These are phyloP conservation scores for Soucietia sequanensis DNA, from an alignment of 805 yeast genomes.

Conservation along the genomic window DNA sequence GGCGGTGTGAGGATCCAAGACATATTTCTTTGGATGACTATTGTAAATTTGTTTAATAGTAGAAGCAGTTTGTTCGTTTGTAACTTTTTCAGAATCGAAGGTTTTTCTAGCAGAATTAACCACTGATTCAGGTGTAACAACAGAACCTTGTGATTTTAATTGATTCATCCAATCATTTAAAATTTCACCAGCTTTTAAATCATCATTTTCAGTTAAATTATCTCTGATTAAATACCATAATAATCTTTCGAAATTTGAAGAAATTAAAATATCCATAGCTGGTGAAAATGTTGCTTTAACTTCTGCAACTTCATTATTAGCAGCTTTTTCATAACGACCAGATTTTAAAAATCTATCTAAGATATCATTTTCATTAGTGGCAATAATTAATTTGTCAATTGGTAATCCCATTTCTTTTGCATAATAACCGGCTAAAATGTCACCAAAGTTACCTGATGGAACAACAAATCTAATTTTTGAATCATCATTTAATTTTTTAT, in stretches of 20 bases:
- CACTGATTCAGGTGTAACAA: slow-evolving; percentile 64
- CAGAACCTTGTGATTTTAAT: slow-evolving; percentile 73
- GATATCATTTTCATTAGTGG: slow-evolving; percentile 95
- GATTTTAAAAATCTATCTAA: slow-evolving; percentile 87
- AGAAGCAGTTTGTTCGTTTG: slow-evolving; percentile 71
- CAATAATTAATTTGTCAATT: slow-evolving; percentile 79
- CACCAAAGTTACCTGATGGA: slow-evolving; percentile 98
- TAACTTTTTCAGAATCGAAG: slow-evolving; percentile 78
- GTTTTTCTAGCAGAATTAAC: slow-evolving; percentile 63
- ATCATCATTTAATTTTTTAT: slow-evolving; percentile 32
- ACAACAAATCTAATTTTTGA: slow-evolving; percentile 77
- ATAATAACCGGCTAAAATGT: slow-evolving; percentile 92
- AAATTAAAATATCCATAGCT: slow-evolving; percentile 96
- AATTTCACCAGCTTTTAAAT: slow-evolving; percentile 67
- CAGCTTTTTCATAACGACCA: slow-evolving; percentile 78
- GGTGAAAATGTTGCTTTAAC: slow-evolving; percentile 93
- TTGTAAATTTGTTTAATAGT: slow-evolving; percentile 74
- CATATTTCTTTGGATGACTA: slow-evolving; percentile 62
- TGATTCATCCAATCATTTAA: slow-evolving; percentile 76
- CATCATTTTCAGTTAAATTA: slow-evolving; percentile 51
- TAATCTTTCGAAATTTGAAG: slow-evolving; percentile 94
- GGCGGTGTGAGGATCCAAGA: slow-evolving; percentile 95
- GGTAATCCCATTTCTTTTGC: slow-evolving; percentile 97
- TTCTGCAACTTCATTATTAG: slow-evolving; percentile 42
- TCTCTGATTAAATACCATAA: slow-evolving; percentile 90